Evolutionary conservation across 1,284 basidiomycete genomes (phyloP), one percentile per base, ranked within the genome.

Genomic region (Sphagnurus paluster): DNA sequence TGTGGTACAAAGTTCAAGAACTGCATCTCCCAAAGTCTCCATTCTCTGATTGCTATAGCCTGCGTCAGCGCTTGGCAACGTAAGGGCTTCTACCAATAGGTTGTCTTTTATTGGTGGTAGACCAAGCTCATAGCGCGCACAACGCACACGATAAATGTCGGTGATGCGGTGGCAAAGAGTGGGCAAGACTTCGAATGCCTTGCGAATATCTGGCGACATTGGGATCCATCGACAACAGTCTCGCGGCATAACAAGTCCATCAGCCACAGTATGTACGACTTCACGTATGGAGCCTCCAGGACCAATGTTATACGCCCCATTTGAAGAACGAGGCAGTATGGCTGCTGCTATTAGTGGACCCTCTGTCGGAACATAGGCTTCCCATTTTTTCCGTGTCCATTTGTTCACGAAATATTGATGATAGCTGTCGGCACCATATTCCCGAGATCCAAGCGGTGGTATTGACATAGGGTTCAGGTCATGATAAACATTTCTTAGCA

Each of bases 11-110:
- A 93, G 66, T 60, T 93, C 85, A 33, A 94, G 74, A 0, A 92
- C 86, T 0, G 86, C 79, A 59, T 93, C 91, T 6, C 91, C 90
- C 13, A 93, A 70, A 0, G 90, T 92, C 63, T 94, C 91, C 41
- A 93, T 63, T 2, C 87, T 79, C 60, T 94, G 88, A 53, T 93
- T 93, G 62, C 78, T 89, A 66, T 79, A 89, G 5, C 76, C 74
- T 5, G 79, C 74, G 25, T 61, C 61, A 10, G 82, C 75, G 34
- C 73, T 74, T 1, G 90, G 90, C 9, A 90, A 69, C 0, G 87
- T 90, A 23, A 88, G 71, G 2, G 87, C 87, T 60, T 91, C 81
- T 2, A 84, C 69, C 38, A 91, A 70, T 5, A 82, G 68, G 40
- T 80, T 70, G 30, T 78, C 72, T 0, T 60, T 52, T 37, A 90